phyloP scores from a whole-genome alignment of 1,284 basidiomycete genomes.

The Pulveroboletus sp. region DNA sequence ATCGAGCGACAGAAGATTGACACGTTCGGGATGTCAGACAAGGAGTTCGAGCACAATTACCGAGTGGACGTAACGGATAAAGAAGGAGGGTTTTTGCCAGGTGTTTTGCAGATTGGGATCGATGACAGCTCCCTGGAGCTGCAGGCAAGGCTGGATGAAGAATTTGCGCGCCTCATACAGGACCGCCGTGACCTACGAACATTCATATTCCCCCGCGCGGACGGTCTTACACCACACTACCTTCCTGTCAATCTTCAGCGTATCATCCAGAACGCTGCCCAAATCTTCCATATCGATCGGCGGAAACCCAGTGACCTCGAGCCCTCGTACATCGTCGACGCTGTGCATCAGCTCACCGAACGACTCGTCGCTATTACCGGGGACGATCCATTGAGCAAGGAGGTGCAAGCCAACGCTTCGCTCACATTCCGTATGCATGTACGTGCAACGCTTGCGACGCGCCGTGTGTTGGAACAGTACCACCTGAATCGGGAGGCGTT shows the following conservation, averaged over 20 bases:
- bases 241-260: slow-evolving; percentile 93
- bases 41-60: slow-evolving; percentile 87
- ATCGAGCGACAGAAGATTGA: slow-evolving; percentile 96
- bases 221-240: slow-evolving; percentile 71
- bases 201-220: slow-evolving; percentile 83
- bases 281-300: slow-evolving; percentile 96
- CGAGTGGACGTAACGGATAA: slow-evolving; percentile 90
- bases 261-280: slow-evolving; percentile 92
- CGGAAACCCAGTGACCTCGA: slow-evolving; percentile 92
- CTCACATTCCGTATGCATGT: slow-evolving; percentile 92
- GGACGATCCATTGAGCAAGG: slow-evolving; percentile 67
- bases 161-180: slow-evolving; percentile 73
- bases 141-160: slow-evolving; percentile 88
- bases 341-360: slow-evolving; percentile 66
- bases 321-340: slow-evolving; percentile 83
- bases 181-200: slow-evolving; percentile 77
- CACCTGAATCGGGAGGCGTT: slow-evolving; percentile 91
- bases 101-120: slow-evolving; percentile 90
- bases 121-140: slow-evolving; percentile 87
- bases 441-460: slow-evolving; percentile 81
- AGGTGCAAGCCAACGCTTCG: slow-evolving; percentile 89
- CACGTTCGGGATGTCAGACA: slow-evolving; percentile 80
- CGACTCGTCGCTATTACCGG: slow-evolving; percentile 87
- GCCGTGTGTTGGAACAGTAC: slow-evolving; percentile 81
- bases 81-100: slow-evolving; percentile 71